Evolutionary conservation across 768 basidiomycete genomes (phyloP), one percentile per base, ranked within the genome.

Genomic region (Kwoniella heveanensis): DNA sequence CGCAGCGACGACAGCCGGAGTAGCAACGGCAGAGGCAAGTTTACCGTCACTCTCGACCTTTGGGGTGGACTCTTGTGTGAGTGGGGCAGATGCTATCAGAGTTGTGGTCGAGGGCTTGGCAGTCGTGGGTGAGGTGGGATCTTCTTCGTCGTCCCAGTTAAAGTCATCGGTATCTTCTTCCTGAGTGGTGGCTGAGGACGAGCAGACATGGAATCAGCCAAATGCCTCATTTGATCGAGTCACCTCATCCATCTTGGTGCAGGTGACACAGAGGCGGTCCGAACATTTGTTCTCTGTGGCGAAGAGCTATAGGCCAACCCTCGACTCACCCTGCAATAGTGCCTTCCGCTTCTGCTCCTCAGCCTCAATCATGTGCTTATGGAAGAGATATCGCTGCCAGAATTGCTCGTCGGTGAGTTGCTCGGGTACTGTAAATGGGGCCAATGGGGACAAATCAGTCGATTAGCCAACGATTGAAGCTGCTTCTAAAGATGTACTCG

Each of bases 381-480:
- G 76, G 73, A 78, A 80, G 21, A 80, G 67, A 47, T 80, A 80
- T 50, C 79, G 56, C 21, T 77, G 70, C 79, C 79, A 80, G 69
- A 80, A 80, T 24, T 77, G 70, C 4, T 78, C 76, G 50, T 74
- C 70, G 7, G 71, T 66, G 27, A 78, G 62, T 29, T 65, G 62
- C 30, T 76, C 74, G 12, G 79, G 77, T 3, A 80, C 79, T 78
- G 36, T 9, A 19, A 19, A 26, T 6, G 9, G 29, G 10, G 61
- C 13, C n/a, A 39, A 30, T 2, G 27, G 19, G 39, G 8, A 17
- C 8, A 44, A 44, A 37, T 57, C 49, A 70, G 48, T 25, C 17
- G 22, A 22, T 49, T 4, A 22, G 48, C 17, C 21, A 49, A 5
- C 4, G 10, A 59, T 48, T 57, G 32, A 22, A n/a, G 8, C 25